phyloP scores from a whole-genome alignment of 148 eudicot species.

The Heliamphora exappendiculata region DNA sequence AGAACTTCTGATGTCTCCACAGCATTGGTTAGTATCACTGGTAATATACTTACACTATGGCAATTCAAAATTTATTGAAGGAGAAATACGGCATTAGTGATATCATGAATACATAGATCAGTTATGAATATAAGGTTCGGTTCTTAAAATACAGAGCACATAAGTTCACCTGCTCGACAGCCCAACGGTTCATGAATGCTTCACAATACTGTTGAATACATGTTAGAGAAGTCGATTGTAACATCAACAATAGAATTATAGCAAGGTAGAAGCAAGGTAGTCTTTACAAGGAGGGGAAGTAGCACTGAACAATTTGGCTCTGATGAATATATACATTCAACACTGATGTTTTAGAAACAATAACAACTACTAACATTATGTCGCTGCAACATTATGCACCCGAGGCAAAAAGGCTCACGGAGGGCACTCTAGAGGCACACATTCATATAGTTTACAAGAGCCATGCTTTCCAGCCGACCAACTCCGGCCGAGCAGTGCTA shows the following conservation, averaged over 20 bases:
- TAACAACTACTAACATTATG: neutral
- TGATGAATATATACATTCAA: neutral
- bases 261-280: no score
- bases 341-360: neutral
- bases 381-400: neutral
- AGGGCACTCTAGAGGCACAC: no score
- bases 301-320: neutral
- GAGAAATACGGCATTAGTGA: neutral
- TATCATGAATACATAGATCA: neutral
- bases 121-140: neutral
- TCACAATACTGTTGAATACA: neutral
- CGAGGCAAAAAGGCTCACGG: no score
- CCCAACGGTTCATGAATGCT: neutral
- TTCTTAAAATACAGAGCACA: neutral
- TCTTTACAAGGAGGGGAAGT: neutral
- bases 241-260: neutral
- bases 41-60: neutral
- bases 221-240: neutral
- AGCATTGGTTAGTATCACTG: neutral
- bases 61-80: neutral
- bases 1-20: neutral
- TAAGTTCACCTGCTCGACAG: neutral
- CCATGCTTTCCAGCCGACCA: no score
- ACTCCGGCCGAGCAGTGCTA: no score
- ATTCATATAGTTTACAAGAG: no score